These are phyloP conservation scores for Oldenlandia corymbosa DNA, from an alignment of 257 asterid species.

Conservation along the genomic window DNA sequence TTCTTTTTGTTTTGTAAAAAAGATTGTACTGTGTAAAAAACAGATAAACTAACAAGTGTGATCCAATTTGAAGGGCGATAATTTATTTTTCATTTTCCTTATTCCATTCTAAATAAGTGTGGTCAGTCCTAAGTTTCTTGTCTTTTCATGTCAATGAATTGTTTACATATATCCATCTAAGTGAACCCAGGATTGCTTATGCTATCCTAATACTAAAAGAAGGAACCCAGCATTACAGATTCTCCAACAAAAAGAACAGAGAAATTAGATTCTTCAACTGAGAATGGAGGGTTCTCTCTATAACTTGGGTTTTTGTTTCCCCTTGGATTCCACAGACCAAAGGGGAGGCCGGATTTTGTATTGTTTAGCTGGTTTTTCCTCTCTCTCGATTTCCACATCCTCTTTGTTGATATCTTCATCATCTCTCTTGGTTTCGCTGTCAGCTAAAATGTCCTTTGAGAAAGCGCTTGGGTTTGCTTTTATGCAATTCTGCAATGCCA, in stretches of 20 bases:
- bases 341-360: conserved; percentile 54
- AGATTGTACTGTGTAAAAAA: too few species aligned
- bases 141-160: too few species aligned
- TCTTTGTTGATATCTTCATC: conserved; percentile 25
- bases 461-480: conserved; percentile 78
- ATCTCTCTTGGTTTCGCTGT: conserved; percentile 35
- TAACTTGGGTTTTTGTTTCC: conserved; percentile 23
- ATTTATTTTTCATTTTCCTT: too few species aligned
- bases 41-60: too few species aligned
- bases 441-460: conserved; percentile 61
- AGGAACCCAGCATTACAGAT: too few species aligned
- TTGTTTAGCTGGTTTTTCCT: conserved; percentile 37
- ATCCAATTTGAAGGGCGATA: too few species aligned
- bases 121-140: too few species aligned
- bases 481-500: conserved; percentile 82
- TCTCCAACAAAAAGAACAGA: neutral
- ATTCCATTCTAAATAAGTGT: too few species aligned
- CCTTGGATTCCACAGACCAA: conserved; percentile 56
- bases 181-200: too few species aligned
- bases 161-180: too few species aligned
- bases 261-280: neutral
- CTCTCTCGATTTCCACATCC: conserved; percentile 10
- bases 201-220: too few species aligned
- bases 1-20: too few species aligned
- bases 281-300: conserved; percentile 3